These are phyloP conservation scores for Mollisiaceae sp. DNA, from an alignment of 2,329 filamentous ascomycete species.

Conservation along the genomic window DNA sequence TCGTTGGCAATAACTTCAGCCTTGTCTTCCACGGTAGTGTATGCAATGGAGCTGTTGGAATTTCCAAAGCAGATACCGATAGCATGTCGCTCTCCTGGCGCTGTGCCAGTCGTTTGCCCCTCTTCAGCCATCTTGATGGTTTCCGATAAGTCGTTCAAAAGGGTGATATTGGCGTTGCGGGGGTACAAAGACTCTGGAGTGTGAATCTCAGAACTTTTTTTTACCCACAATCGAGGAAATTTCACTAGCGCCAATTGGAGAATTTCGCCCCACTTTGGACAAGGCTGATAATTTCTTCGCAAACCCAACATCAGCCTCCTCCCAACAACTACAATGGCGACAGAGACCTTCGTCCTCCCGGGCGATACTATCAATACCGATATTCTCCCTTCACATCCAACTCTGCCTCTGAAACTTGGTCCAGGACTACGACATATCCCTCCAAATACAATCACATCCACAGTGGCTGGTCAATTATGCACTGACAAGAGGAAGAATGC, in stretches of 20 bases:
- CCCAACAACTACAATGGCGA: constrained; percentile 32
- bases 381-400: constrained; percentile 70
- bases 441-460: constrained; percentile 72
- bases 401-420: constrained; percentile 77
- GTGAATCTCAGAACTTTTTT: constrained; percentile 35
- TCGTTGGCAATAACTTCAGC: constrained; percentile 98
- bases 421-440: constrained; percentile 84
- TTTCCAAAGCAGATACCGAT: constrained; percentile 99
- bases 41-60: constrained; percentile 96
- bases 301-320: not conserved
- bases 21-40: constrained; percentile 91
- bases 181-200: constrained; percentile 12
- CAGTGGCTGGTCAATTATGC: constrained; percentile 69
- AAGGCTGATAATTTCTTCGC: constrained; percentile 39
- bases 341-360: constrained; percentile 73
- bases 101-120: constrained; percentile 37
- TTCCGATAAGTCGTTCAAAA: not conserved
- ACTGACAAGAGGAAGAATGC: constrained; percentile 76
- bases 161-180: not conserved
- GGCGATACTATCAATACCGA: constrained; percentile 75
- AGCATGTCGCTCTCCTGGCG: constrained; percentile 67
- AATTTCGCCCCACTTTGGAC: constrained; percentile 29
- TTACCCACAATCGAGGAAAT: constrained; percentile 35
- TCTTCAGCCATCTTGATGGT: constrained; percentile 40
- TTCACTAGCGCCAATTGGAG: constrained; percentile 37